phyloP scores from a whole-genome alignment of 1,284 basidiomycete species.

The Grifola frondosa region DNA sequence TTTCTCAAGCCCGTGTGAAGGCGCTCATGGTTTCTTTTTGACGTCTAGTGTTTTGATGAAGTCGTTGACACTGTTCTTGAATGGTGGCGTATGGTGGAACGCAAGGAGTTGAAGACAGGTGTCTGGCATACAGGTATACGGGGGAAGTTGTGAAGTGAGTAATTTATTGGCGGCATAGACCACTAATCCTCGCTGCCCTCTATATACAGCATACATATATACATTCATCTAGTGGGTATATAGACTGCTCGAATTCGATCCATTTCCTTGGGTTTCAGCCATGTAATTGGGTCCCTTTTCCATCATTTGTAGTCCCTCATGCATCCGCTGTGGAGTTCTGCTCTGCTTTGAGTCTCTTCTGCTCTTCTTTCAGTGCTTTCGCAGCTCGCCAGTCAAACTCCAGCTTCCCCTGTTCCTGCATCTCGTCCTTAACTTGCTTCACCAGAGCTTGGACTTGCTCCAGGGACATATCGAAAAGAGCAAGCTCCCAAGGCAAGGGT shows the following conservation, averaged over 20 bases:
- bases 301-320: no score
- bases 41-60: slow-evolving; percentile 50
- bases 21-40: not conserved
- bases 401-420: slow-evolving; percentile 23
- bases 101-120: slow-evolving; percentile 49
- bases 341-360: slow-evolving; percentile 14
- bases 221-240: no score
- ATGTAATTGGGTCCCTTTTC: no score
- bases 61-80: slow-evolving; percentile 59
- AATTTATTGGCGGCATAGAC: not conserved
- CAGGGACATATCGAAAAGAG: slow-evolving; percentile 25
- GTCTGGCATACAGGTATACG: slow-evolving; percentile 53
- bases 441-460: slow-evolving; percentile 26
- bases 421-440: slow-evolving; percentile 26
- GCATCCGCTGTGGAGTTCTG: slow-evolving; percentile 1
- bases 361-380: slow-evolving; percentile 18
- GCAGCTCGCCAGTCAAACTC: slow-evolving; percentile 22
- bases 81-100: slow-evolving; percentile 53
- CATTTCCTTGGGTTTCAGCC: no score
- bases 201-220: no score
- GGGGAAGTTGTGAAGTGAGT: slow-evolving; percentile 6
- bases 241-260: no score
- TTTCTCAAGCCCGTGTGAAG: not conserved
- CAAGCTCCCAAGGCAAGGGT: slow-evolving; percentile 26
- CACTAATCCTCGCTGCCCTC: no score